Base-by-base conservation (phyloP, 139 green algal genomes). In the Chlamydomonas sp. region DNA sequence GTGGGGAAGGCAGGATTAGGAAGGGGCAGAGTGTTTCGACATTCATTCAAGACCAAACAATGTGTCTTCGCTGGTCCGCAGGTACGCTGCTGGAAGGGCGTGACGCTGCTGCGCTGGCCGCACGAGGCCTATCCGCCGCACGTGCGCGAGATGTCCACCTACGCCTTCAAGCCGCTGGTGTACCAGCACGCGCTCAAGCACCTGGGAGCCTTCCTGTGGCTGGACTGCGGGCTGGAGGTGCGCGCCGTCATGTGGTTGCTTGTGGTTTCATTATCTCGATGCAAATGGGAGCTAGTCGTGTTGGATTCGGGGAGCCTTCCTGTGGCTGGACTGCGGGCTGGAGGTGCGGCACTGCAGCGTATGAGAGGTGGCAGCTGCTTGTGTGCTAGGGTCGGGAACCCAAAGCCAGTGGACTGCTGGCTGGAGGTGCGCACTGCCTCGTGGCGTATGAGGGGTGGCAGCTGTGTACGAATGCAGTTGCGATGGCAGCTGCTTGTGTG, bases 111-210 rank as follows among this genome's bases (percentile, higher is more conserved):
- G 12, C 73, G 83, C n/a, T 87, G 80, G 61, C 83, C 83, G 4
- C 91, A 87, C 68, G 90, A 89, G 62, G 60, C 75, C 14, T 91
- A 90, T 79, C 87, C 86, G 16, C 31, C 78, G 3, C 87, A 93
- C 67, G 90, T 91, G 66, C 17, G 31, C 20, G 90, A 93, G 73
- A 76, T 88, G 49, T 74, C 5, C 86, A 93, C 83, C 79, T 93
- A 93, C 69, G 90, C 90, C 59, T 93, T 93, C 90, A 93, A 93
- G 87, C 62, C 78, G 18, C 83, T 93, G 67, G 87, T 85, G 20
- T 76, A 90, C 12, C 3, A 72, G 16, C 80, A 89, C 63, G 87
- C 87, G 12, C 67, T 93, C 74, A 0, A 31, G 12, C 8, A 66
- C 62, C 63, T 17, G 20, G 72, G 12, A 31, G 80, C 66, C 10